phyloP scores from a whole-genome alignment of 352 stramenopile species.

The Chrysophaeum taylorii region DNA sequence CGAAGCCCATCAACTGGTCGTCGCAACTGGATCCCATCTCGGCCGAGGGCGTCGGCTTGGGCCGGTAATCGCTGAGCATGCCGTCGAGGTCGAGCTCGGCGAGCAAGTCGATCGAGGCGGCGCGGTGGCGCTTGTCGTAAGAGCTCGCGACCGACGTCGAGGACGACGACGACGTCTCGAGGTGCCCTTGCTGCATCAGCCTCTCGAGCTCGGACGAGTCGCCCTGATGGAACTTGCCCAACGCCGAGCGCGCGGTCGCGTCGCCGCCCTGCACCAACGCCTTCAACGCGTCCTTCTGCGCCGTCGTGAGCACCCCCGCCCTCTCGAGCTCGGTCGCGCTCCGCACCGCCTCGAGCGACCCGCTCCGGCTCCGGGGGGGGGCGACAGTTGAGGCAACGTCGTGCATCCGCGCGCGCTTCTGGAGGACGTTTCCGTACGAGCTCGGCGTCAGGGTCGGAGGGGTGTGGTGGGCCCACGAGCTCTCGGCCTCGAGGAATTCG shows the following conservation, averaged over 20 bases:
- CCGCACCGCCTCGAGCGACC: too few species aligned
- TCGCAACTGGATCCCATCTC: not conserved
- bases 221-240: not conserved
- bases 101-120: conserved; percentile 7
- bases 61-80: not conserved
- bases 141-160: not conserved
- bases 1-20: conserved; percentile 13
- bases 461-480: too few species aligned
- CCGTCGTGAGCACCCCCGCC: not conserved
- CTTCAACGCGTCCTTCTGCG: conserved; percentile 11
- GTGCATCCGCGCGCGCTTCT: too few species aligned
- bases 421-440: conserved; percentile 3
- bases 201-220: not conserved
- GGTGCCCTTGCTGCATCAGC: not conserved
- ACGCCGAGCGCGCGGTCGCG: not conserved
- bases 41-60: not conserved
- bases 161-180: not conserved
- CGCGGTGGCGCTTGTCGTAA: not conserved
- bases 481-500: too few species aligned
- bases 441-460: not conserved
- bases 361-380: too few species aligned
- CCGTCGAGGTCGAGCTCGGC: conserved; percentile 11
- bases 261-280: not conserved
- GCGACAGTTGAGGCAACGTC: too few species aligned
- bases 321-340: not conserved